Evolutionary conservation across 495 filamentous ascomycete species (phyloP).

Genomic region (Trichoderma asperelloides): DNA sequence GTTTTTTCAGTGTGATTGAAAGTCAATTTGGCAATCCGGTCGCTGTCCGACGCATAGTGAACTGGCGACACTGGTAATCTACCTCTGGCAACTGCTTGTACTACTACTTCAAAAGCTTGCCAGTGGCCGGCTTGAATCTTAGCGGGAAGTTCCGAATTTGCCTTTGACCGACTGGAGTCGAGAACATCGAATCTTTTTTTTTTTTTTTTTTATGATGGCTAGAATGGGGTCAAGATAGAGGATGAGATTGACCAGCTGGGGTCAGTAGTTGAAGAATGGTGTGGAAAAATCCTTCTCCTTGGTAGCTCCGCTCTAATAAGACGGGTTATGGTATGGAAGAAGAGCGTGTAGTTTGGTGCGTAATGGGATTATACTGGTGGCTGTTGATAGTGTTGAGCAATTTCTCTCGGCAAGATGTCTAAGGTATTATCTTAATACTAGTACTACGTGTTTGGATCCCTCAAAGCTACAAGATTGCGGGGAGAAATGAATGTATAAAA

Average conservation of each 20-base stretch:
- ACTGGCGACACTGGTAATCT: background rate
- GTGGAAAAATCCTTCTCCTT: background rate
- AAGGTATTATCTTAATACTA: background rate
- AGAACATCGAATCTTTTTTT: background rate
- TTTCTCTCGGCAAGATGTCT: background rate
- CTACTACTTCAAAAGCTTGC: background rate
- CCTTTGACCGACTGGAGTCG: background rate
- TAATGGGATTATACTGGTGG: background rate
- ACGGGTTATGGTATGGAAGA: background rate
- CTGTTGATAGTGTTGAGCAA: background rate
- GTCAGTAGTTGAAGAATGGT: background rate
- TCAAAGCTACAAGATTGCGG: background rate
- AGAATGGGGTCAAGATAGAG: background rate
- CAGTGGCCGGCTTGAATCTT: background rate
- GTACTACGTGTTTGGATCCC: background rate
- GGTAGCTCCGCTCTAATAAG: background rate
- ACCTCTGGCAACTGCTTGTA: background rate
- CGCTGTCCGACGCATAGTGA: background rate
- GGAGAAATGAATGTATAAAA: no score
- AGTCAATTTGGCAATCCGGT: background rate
- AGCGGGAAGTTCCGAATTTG: background rate
- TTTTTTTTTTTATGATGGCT: background rate
- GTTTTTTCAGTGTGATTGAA: background rate
- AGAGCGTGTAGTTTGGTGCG: background rate
- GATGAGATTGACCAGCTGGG: background rate